A percentile compares a stretch with the other conserved stretches of the same genome.
phyloP scores from a whole-genome alignment of 768 basidiomycete genomes.

The Boletus patriciae region DNA sequence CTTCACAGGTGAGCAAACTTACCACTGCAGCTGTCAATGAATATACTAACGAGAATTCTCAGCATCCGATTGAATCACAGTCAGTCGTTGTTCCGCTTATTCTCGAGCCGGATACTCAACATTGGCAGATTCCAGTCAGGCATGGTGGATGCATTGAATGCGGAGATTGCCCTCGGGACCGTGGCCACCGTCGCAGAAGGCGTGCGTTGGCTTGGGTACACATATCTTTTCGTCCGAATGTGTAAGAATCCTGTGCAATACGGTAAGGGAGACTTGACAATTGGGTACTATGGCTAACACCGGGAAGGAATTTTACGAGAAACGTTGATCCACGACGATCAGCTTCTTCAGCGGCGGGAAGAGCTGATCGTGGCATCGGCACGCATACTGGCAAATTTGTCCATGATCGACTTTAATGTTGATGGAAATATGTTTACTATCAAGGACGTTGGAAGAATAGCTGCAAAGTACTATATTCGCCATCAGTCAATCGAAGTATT shows the following conservation, averaged over 20 bases:
- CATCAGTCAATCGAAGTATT: conserved; percentile 85
- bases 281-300: conserved; percentile 1
- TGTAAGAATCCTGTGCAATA: conserved; percentile 85
- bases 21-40: neutral
- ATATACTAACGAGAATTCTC: conserved; percentile 4
- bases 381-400: conserved; percentile 57
- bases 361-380: conserved; percentile 70
- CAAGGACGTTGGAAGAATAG: conserved; percentile 94
- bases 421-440: conserved; percentile 58
- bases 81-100: conserved; percentile 36
- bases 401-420: conserved; percentile 81
- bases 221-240: conserved; percentile 96
- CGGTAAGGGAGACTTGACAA: conserved; percentile 44
- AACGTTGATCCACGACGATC: conserved; percentile 65
- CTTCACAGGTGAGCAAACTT: conserved; percentile 64
- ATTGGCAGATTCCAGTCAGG: conserved; percentile 69
- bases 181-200: conserved; percentile 85
- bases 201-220: conserved; percentile 94
- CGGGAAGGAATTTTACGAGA: conserved; percentile 71
- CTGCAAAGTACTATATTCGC: conserved; percentile 94
- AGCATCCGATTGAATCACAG: conserved; percentile 98
- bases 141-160: conserved; percentile 89
- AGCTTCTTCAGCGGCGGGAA: conserved; percentile 66
- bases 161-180: conserved; percentile 92
- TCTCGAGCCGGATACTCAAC: neutral